phyloP scores from a whole-genome alignment of 2,329 filamentous ascomycete species.

The Aspergillus sp. region DNA sequence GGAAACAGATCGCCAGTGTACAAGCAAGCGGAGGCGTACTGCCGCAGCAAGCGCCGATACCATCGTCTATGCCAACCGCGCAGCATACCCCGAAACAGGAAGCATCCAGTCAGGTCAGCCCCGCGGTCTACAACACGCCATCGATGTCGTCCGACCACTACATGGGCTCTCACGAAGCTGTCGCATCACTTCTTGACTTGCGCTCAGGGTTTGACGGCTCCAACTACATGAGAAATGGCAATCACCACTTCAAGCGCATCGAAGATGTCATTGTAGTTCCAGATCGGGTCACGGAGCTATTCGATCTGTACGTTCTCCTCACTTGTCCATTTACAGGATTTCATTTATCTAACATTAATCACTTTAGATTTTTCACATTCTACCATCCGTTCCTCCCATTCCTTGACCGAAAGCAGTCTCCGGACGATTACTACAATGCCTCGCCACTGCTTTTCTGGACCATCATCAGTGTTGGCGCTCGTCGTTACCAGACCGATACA shows the following conservation, averaged over 20 bases:
- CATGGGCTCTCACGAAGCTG: slow-evolving; percentile 50
- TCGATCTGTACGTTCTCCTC: slow-evolving; percentile 38
- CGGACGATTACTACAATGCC: slow-evolving; percentile 58
- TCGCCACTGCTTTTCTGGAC: slow-evolving; percentile 69
- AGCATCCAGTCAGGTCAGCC: slow-evolving; percentile 35
- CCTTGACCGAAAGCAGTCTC: slow-evolving; percentile 53
- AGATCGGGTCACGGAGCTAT: slow-evolving; percentile 46
- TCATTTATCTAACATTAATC: slow-evolving; percentile 18
- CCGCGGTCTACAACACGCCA: slow-evolving; percentile 33
- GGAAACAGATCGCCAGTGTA: slow-evolving; percentile 46
- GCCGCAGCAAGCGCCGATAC: slow-evolving; percentile 23
- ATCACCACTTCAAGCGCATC: slow-evolving; percentile 50
- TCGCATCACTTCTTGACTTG: slow-evolving; percentile 50
- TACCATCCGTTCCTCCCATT: slow-evolving; percentile 67
- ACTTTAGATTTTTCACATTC: slow-evolving; percentile 62
- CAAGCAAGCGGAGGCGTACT: slow-evolving; percentile 24
- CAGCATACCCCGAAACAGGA: slow-evolving; percentile 37
- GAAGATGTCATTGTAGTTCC: slow-evolving; percentile 48
- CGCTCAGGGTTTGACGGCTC: slow-evolving; percentile 46
- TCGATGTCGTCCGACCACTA: slow-evolving; percentile 42
- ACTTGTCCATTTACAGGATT: neutral
- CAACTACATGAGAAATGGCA: slow-evolving; percentile 49
- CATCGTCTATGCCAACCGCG: slow-evolving; percentile 19
- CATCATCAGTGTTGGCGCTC: slow-evolving; percentile 61
- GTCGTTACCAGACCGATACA: slow-evolving; percentile 57